These are phyloP conservation scores for Dictyostelium purpureum DNA, from an alignment of 78 protist genomes.

Conservation along the genomic window DNA sequence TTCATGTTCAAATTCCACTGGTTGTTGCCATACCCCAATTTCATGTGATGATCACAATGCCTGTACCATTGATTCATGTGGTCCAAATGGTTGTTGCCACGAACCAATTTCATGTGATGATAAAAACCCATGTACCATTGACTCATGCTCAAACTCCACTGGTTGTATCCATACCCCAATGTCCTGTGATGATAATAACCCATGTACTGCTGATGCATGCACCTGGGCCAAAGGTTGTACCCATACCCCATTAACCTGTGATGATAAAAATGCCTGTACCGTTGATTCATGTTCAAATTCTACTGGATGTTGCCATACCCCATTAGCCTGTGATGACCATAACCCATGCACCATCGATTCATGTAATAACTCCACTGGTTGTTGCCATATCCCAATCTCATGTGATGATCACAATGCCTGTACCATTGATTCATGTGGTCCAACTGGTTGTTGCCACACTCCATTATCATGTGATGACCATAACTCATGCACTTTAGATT, in stretches of 20 bases:
- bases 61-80: conserved; percentile 10
- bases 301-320: background rate
- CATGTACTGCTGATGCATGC: conserved; percentile 30
- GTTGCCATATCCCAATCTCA: background rate
- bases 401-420: background rate
- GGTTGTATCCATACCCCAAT: background rate
- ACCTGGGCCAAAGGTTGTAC: background rate
- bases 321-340: conserved; percentile 8
- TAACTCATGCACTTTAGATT: conserved; percentile 41
- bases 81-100: conserved; percentile 3
- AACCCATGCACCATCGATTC: background rate
- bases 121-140: conserved; percentile 21
- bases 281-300: background rate
- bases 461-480: background rate
- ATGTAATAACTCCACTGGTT: conserved; percentile 1
- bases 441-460: conserved; percentile 29
- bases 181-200: conserved; percentile 31
- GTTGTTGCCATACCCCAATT: conserved; percentile 19
- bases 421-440: conserved; percentile 15
- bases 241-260: background rate
- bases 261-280: conserved; percentile 13
- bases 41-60: conserved; percentile 32
- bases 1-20: conserved; percentile 3
- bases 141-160: conserved; percentile 13
- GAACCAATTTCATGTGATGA: conserved; percentile 17